Base-by-base conservation (phyloP, 1,284 basidiomycete species). In the Baeospora myosura region DNA sequence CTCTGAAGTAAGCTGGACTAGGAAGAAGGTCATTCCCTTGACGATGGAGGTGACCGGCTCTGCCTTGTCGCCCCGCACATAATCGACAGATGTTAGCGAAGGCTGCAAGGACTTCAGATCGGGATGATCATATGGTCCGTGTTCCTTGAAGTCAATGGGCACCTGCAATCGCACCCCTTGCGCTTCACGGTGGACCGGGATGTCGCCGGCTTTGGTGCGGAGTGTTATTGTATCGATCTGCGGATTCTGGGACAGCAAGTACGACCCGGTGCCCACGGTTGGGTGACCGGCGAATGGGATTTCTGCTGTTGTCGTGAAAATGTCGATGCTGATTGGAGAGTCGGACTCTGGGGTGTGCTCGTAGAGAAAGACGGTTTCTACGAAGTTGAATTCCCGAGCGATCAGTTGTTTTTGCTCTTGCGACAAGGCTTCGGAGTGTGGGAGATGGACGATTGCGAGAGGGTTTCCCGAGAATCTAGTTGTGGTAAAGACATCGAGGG, bases 271-370 rank as follows among this genome's bases (percentile, higher is more conserved):
- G 4, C 69, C 68, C 17, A 70, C 51, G 0, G 66, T 68, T 1
- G 69, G 69, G 48, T 71, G 68, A 3, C 69, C 68, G 10, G 69
- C 68, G 43, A 70, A 71, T 0, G 68, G 68, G 1, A 71, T 49
- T 41, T 71, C 69, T 24, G 54, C 54, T 2, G 49, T 50, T 2
- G 61, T 50, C 5, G 63, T 69, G 54, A 68, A 71, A 37, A 71
- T 71, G 41, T 69, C 64, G 43, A 68, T 64, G 3, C 42, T 52
- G 25, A 62, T 49, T 1, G 57, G 54, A 21, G 38, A 47, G 5
- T 48, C 5, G 2, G 23, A 8, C 16, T 55, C 49, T 16, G 42
- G 43, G 32, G 11, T 12, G 32, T 11, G 32, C 31, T 60, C 54
- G 42, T 69, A 65, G 2, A 66, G 54, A 48, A 71, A 69, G 17